phyloP scores from a whole-genome alignment of 2,329 filamentous ascomycete species.

The Pseudocercospora fuligena region DNA sequence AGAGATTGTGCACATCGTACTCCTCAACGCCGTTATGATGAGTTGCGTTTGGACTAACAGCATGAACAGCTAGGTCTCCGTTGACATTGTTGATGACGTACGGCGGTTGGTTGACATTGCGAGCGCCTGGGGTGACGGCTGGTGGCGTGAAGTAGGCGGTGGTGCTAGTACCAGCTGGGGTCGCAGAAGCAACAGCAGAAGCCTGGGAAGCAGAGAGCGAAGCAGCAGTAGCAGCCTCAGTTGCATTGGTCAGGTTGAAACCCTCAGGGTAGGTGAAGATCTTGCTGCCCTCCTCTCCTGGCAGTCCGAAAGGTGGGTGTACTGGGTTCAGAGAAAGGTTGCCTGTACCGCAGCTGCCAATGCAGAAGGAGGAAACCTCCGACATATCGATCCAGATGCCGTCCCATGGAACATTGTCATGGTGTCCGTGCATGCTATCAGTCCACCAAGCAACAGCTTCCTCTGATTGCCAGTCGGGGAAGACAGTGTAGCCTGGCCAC shows the following conservation, averaged over 20 bases:
- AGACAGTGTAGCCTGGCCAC: conserved; percentile 62
- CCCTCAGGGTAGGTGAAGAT: conserved; percentile 67
- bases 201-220: conserved; percentile 59
- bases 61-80: conserved; percentile 73
- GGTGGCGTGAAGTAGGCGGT: conserved; percentile 29
- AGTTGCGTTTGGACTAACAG: conserved; percentile 76
- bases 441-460: conserved; percentile 65
- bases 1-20: conserved; percentile 85
- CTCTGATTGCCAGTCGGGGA: conserved; percentile 64
- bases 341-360: conserved; percentile 71
- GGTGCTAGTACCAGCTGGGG: conserved; percentile 27
- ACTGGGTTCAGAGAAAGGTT: conserved; percentile 70
- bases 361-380: conserved; percentile 68
- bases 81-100: conserved; percentile 54
- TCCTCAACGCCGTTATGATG: conserved; percentile 74
- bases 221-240: conserved; percentile 66
- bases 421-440: conserved; percentile 57
- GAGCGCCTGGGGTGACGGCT: conserved; percentile 34
- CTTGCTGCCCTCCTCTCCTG: conserved; percentile 66
- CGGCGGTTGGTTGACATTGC: conserved; percentile 40
- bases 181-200: conserved; percentile 44
- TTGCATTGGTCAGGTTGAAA: conserved; percentile 71
- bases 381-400: conserved; percentile 67
- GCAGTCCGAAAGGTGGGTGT: conserved; percentile 68
- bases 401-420: conserved; percentile 59